Base-by-base conservation (phyloP, 768 basidiomycete genomes). In the Leccinum ochraceum region DNA sequence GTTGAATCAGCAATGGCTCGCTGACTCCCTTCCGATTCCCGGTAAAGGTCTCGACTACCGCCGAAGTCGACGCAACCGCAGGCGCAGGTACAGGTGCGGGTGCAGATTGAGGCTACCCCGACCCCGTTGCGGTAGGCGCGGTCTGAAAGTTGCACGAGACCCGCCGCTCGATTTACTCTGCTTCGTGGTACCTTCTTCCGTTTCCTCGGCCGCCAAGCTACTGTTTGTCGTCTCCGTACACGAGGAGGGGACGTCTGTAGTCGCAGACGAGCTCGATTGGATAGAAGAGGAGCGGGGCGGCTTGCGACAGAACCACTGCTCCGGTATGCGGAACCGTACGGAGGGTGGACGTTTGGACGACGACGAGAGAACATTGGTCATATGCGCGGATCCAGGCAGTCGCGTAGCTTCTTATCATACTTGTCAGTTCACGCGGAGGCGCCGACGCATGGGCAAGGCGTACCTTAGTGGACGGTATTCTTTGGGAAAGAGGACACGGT, bases 221-320 rank as follows among this genome's bases (percentile, higher is more conserved):
- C 56, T 48, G 39, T n/a, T 7, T 11, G 39, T 32, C 9, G 54
- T 46, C 13, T 20, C 54, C 2, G 34, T 20, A 22, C 30, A 37
- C 20, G 54, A 46, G 8, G n/a, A 24, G 32, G 22, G 6, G 0
- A 83, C 84, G 24, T 78, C 74, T 30, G 86, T 84, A 22, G 78
- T 74, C 28, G 85, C 80, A 2, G 84, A 86, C 4, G 84, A 81
- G 37, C 79, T 79, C 0, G 83, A 81, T 24, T 78, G 69, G 16
- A 75, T 73, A 2, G 85, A 83, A 2, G 79, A 67, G 42, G 74
- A 77, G 0, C 84, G 83, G 9, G 85, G 81, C 62, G 85, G 81
- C 62, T 82, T 88, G 20, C 89, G 83, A 59, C 86, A 84, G 72
- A 85, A 92, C 92, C 88, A 94, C 68, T 88, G 87, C 56, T 89